A percentile compares a stretch with the other conserved stretches of the same genome.
These are phyloP conservation scores for Glycine latifolia DNA, from an alignment of 306 rosid genomes.

Conservation along the genomic window DNA sequence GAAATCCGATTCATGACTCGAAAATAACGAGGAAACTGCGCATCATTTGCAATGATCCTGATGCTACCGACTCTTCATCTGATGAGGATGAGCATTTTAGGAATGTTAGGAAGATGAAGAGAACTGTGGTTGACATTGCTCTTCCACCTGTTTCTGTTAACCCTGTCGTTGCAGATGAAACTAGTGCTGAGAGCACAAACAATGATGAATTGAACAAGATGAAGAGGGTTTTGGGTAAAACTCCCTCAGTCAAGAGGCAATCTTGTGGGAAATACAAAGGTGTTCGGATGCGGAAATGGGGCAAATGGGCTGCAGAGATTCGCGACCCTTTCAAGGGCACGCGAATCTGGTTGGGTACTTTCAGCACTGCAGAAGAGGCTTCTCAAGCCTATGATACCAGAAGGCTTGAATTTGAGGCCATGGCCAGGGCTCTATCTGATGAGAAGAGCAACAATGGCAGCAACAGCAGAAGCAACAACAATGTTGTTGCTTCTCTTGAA, in stretches of 20 bases:
- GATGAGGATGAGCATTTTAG: slow-evolving; percentile 52
- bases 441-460: slow-evolving; percentile 37
- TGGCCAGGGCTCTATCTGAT: slow-evolving; percentile 45
- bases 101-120: slow-evolving; percentile 42
- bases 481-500: neutral
- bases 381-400: slow-evolving; percentile 65
- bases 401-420: slow-evolving; percentile 56
- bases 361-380: slow-evolving; percentile 74
- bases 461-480: neutral
- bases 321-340: slow-evolving; percentile 68
- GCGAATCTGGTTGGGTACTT: slow-evolving; percentile 85
- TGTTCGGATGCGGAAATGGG: slow-evolving; percentile 87
- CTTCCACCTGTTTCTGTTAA: slow-evolving; percentile 44
- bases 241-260: slow-evolving; percentile 34
- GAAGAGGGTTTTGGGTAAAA: slow-evolving; percentile 48
- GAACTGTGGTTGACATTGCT: slow-evolving; percentile 52
- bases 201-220: slow-evolving; percentile 47
- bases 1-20: neutral
- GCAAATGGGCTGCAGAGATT: slow-evolving; percentile 92
- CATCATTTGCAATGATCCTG: slow-evolving; percentile 68
- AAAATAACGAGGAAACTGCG: slow-evolving; percentile 61
- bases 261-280: slow-evolving; percentile 66
- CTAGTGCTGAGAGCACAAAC: slow-evolving; percentile 55
- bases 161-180: slow-evolving; percentile 30
- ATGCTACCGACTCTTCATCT: slow-evolving; percentile 80